Percentiles rank a stretch among this genome's conserved stretches.
Evolutionary conservation across 192 early-diverging fungal species (phyloP).

Genomic region (Podila epigama): DNA sequence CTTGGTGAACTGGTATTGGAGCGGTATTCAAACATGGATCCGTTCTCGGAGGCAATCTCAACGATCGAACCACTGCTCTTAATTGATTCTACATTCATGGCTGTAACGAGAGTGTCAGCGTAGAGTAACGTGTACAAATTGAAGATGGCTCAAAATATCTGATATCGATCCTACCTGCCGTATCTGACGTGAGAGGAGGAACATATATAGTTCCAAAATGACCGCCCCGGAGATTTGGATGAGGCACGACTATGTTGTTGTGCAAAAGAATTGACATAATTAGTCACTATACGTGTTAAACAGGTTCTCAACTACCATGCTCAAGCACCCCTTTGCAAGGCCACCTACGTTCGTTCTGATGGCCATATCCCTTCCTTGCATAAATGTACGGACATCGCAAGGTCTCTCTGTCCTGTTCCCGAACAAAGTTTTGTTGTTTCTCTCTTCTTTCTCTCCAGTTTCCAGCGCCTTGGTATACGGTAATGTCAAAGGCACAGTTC

Average conservation of each 20-base stretch:
- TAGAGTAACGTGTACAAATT: background rate
- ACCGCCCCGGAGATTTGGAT: constrained; percentile 35
- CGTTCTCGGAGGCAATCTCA: constrained; percentile 31
- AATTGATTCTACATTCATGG: constrained; percentile 11
- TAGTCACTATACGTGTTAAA: background rate
- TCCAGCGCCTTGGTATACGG: constrained; percentile 60
- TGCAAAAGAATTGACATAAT: background rate
- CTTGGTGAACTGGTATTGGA: background rate
- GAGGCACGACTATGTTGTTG: constrained; percentile 9
- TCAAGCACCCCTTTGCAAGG: background rate
- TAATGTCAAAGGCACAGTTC: constrained; percentile 62
- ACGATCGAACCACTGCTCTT: constrained; percentile 19
- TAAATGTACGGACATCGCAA: constrained; percentile 66
- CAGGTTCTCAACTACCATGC: background rate
- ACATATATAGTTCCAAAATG: constrained; percentile 61
- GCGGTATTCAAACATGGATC: constrained; percentile 29
- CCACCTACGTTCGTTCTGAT: constrained; percentile 2
- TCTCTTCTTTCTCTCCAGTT: constrained; percentile 56
- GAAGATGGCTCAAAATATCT: background rate
- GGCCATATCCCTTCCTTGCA: constrained; percentile 34
- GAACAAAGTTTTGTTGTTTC: constrained; percentile 68
- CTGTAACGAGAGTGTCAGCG: background rate
- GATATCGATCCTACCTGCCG: constrained; percentile 22
- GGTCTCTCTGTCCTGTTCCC: constrained; percentile 67
- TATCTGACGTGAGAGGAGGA: constrained; percentile 55